phyloP scores from a whole-genome alignment of 2,329 filamentous ascomycete species.

The Pseudopyrenochaeta lycopersici region DNA sequence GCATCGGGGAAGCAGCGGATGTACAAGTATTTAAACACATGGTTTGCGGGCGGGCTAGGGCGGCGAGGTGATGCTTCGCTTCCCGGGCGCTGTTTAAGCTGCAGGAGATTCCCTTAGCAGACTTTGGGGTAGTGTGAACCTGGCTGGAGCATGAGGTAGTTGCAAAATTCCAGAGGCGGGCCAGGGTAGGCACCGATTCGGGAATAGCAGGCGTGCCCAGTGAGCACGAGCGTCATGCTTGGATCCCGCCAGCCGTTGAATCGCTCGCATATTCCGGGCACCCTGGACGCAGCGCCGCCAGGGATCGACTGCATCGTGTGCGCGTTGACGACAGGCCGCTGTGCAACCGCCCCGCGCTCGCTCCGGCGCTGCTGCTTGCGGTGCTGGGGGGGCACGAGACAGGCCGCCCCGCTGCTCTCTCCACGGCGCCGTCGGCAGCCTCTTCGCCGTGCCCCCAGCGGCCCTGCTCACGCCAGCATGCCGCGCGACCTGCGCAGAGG shows the following conservation, averaged over 20 bases:
- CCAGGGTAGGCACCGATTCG: constrained; percentile 38
- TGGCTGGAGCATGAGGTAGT: constrained; percentile 52
- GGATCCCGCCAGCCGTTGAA: constrained; percentile 52
- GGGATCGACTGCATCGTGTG: constrained; percentile 46
- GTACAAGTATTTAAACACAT: constrained; percentile 53
- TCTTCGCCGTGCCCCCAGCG: constrained; percentile 15
- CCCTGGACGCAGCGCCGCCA: constrained; percentile 42
- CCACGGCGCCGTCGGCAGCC: constrained; percentile 28
- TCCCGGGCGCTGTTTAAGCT: constrained; percentile 51
- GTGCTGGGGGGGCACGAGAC: constrained; percentile 36
- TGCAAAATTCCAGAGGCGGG: constrained; percentile 45
- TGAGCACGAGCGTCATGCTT: constrained; percentile 49
- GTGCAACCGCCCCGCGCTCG: constrained; percentile 40
- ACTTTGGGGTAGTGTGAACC: constrained; percentile 52
- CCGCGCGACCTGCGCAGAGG: constrained; percentile 23
- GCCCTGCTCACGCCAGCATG: constrained; percentile 27
- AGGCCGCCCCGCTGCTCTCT: constrained; percentile 20
- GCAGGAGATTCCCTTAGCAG: constrained; percentile 51
- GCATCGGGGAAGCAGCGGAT: constrained; percentile 49
- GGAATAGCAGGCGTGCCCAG: constrained; percentile 43
- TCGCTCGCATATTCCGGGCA: constrained; percentile 46
- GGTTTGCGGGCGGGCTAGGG: constrained; percentile 47
- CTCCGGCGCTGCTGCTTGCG: constrained; percentile 15
- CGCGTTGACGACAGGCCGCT: constrained; percentile 19
- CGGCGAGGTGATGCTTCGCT: constrained; percentile 50